Conservation (phyloP, 495 filamentous ascomycete genomes). For the Talaromyces thailandensis region DNA sequence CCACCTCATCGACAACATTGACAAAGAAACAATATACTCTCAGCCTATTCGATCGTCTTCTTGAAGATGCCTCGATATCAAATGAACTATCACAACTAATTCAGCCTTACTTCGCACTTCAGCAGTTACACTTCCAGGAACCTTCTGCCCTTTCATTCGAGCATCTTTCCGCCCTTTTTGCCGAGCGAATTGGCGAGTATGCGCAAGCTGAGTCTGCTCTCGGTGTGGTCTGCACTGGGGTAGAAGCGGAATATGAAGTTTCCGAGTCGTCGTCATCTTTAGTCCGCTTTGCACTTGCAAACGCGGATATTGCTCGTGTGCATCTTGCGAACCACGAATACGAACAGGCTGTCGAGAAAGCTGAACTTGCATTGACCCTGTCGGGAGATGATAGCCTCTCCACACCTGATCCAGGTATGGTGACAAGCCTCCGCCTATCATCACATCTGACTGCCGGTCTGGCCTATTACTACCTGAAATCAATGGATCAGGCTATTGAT, state of each 20-base stretch:
- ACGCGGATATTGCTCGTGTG: slow-evolving; percentile 74
- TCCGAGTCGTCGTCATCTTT: slow-evolving; percentile 68
- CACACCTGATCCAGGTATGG: slow-evolving; percentile 46
- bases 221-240: slow-evolving; percentile 49
- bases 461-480: slow-evolving; percentile 59
- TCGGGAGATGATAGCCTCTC: slow-evolving; percentile 48
- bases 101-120: slow-evolving; percentile 78
- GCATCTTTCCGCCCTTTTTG: slow-evolving; percentile 71
- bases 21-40: slow-evolving; percentile 68
- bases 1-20: slow-evolving; percentile 59
- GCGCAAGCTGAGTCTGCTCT: slow-evolving; percentile 55
- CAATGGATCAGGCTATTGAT: slow-evolving; percentile 56
- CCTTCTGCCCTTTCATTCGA: slow-evolving; percentile 58
- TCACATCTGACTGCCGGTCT: slow-evolving; percentile 82
- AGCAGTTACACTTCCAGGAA: slow-evolving; percentile 62
- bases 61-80: slow-evolving; percentile 42
- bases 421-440: slow-evolving; percentile 62
- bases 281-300: slow-evolving; percentile 70
- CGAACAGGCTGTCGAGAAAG: slow-evolving; percentile 58
- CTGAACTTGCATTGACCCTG: slow-evolving; percentile 62
- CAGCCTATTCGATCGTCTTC: slow-evolving; percentile 69
- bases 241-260: slow-evolving; percentile 76
- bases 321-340: slow-evolving; percentile 60
- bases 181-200: slow-evolving; percentile 67
- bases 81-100: slow-evolving; percentile 55